Base-by-base conservation (phyloP, 352 stramenopile genomes). In the Phytophthora fragariae region DNA sequence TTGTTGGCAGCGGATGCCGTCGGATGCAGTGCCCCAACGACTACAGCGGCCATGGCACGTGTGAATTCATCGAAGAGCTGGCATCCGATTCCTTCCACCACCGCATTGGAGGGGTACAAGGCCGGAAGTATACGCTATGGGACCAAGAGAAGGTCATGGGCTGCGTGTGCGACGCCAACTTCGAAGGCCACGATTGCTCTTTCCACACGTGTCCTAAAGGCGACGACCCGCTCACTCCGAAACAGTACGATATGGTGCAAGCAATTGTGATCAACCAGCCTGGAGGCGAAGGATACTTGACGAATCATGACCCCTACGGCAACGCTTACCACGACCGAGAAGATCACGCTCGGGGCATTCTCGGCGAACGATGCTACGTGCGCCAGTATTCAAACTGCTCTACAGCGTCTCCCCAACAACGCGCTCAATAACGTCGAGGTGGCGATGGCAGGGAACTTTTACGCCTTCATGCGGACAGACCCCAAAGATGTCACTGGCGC, bases 121-220 rank as follows among this genome's bases (percentile, higher is more conserved):
- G 41, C 41, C 12, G 12, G 14, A 50, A 80, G 37, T 79, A 93
- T 49, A 71, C 81, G 39, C 76, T 91, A 31, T 97, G 91, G 89
- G 90, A 97, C 66, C 80, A 79, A 14, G 87, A 96, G 52, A 95
- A 91, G 76, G 82, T 97, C 41, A 86, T 89, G 49, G 91, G 91
- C 35, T 98, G 92, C 56, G 65, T 77, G 8, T 97, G 92, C 56
- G 89, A 97, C 55, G 68, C 69, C 12, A 82, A 79, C 1, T 97
- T 77, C 64, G 54, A 81, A 6, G 80, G 84, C 1, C 62, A 86
- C 9, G 85, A 87, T 44, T 94, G 90, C 56, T 81, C 68, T 2
- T 54, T 86, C 1, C 91, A 89, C 44, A 70, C 56, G 5, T 95
- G 88, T 49, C 76, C 85, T 0, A 67, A 82, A 10, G 88, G 88